These are phyloP conservation scores for Bipolaris bicolor DNA, from an alignment of 2,329 filamentous ascomycete species.

Conservation along the genomic window DNA sequence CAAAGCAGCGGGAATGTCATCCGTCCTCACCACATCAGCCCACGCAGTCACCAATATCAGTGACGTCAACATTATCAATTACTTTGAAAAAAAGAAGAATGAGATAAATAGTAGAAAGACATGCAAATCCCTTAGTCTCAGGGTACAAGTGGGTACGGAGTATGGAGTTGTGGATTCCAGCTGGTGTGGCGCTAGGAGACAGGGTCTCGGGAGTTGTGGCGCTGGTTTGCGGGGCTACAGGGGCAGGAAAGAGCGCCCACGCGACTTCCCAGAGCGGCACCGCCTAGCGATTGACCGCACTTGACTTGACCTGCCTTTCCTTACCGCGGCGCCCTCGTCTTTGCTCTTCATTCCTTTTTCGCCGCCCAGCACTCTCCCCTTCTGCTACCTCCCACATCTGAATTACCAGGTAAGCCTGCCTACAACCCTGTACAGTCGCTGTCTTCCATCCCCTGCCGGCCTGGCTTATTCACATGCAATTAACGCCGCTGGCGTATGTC, in stretches of 20 bases:
- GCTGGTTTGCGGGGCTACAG: slow-evolving; percentile 21
- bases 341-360: not conserved
- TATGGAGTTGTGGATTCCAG: no score
- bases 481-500: not conserved
- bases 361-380: not conserved
- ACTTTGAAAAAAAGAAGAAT: no score
- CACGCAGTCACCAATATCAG: no score
- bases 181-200: no score
- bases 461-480: slow-evolving; percentile 15
- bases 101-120: no score
- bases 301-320: not conserved
- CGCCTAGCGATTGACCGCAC: slow-evolving; percentile 7
- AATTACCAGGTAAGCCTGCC: not conserved
- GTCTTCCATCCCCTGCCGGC: not conserved
- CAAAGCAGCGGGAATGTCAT: no score
- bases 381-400: not conserved
- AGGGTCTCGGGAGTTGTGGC: slow-evolving; percentile 15
- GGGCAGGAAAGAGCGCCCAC: slow-evolving; percentile 21
- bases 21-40: no score
- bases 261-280: slow-evolving; percentile 20
- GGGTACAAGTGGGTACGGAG: no score
- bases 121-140: no score
- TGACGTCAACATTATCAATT: no score
- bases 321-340: slow-evolving; percentile 4
- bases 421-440: not conserved